phyloP scores from a whole-genome alignment of 306 rosid species.

The Erythrophleum fordii region DNA sequence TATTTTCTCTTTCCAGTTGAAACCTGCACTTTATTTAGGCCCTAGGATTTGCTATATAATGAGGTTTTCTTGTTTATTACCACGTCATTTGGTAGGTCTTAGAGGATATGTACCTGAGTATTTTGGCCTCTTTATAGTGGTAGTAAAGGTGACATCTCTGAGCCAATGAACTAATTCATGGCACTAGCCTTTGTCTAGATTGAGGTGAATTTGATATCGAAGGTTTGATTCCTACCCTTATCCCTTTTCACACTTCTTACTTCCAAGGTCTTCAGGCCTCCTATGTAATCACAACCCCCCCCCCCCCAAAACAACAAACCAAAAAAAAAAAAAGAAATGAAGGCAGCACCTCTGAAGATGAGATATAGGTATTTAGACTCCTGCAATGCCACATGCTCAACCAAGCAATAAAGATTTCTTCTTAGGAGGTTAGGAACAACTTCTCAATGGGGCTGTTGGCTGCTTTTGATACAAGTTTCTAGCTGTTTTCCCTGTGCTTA shows the following conservation, averaged over 20 bases:
- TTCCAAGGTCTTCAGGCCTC: too few species aligned
- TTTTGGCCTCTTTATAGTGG: neutral
- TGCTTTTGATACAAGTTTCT: too few species aligned
- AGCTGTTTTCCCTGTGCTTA: too few species aligned
- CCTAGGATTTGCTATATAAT: neutral
- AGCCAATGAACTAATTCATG: neutral
- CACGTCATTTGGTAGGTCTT: neutral
- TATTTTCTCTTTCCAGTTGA: slow-evolving; percentile 6
- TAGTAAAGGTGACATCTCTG: neutral
- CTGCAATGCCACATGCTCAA: neutral
- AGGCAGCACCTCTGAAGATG: neutral
- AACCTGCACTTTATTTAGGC: neutral
- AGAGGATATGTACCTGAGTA: neutral
- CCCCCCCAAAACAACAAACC: too few species aligned
- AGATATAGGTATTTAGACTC: neutral
- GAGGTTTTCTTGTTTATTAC: neutral
- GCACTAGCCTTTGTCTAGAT: neutral
- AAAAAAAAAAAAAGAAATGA: neutral
- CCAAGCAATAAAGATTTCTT: neutral
- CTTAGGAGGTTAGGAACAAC: neutral
- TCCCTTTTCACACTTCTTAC: neutral
- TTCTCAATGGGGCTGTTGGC: neutral
- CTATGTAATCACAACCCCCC: too few species aligned
- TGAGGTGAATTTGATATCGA: neutral
- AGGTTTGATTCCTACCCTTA: neutral